phyloP scores from a whole-genome alignment of 2,329 filamentous ascomycete genomes.

The Arthroderma sp. region DNA sequence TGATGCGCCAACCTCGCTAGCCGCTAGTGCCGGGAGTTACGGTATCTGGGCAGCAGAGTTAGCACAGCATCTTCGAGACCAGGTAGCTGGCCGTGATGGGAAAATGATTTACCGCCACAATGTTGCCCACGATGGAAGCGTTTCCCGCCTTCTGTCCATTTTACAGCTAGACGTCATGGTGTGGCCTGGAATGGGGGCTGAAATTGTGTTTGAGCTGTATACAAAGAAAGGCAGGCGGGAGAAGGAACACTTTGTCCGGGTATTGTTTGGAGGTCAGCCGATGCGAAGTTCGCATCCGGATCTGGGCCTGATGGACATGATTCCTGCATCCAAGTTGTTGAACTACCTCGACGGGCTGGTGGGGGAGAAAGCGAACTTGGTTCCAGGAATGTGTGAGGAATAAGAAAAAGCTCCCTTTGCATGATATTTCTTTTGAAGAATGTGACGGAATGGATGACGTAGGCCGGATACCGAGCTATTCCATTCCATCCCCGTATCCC shows the following conservation, averaged over 20 bases:
- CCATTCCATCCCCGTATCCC: too few relatives aligned
- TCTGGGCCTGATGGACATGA: constrained; percentile 57
- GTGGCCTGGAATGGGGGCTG: constrained; percentile 72
- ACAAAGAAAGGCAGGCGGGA: constrained; percentile 24
- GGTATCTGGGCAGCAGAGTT: constrained; percentile 67
- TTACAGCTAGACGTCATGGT: constrained; percentile 64
- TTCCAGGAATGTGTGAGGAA: constrained; percentile 25
- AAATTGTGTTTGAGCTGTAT: constrained; percentile 66
- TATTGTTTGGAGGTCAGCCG: constrained; percentile 57
- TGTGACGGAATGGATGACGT: too few relatives aligned
- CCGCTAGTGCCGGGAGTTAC: constrained; percentile 47
- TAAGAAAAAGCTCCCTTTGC: background rate
- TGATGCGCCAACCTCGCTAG: constrained; percentile 48
- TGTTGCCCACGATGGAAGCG: constrained; percentile 64
- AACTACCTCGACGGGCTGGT: constrained; percentile 60
- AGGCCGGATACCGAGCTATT: too few relatives aligned
- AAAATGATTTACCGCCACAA: constrained; percentile 55
- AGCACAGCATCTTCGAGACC: constrained; percentile 48
- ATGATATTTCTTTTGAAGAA: too few relatives aligned
- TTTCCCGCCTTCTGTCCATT: constrained; percentile 54
- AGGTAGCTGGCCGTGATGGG: constrained; percentile 28
- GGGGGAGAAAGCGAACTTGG: constrained; percentile 36
- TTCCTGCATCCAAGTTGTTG: constrained; percentile 51
- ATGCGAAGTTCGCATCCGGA: constrained; percentile 54
- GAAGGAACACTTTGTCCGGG: constrained; percentile 42